Evolutionary conservation across 2,329 filamentous ascomycete genomes (phyloP).

Genomic region (Phialocephala subalpina): DNA sequence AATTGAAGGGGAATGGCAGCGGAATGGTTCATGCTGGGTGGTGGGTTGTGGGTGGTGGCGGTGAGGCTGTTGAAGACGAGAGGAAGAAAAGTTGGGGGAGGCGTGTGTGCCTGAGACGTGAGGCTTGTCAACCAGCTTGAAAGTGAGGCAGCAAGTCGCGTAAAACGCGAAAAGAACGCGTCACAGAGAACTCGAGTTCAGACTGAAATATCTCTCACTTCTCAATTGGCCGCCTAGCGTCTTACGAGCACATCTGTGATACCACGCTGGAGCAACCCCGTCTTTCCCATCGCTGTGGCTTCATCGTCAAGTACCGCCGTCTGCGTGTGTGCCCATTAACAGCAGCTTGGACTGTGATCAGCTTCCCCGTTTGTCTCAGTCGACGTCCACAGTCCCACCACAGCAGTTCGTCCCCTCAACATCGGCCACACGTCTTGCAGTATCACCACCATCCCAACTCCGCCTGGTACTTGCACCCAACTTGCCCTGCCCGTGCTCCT

Average conservation of each 20-base stretch:
- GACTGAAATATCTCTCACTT: neutral
- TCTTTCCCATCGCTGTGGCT: neutral
- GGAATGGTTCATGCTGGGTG: constrained; percentile 1
- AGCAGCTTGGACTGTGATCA: neutral
- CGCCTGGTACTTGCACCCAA: neutral
- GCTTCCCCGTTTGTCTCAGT: constrained; percentile 1
- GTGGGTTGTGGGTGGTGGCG: neutral
- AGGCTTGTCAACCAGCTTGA: too few relatives aligned
- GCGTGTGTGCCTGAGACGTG: too few relatives aligned
- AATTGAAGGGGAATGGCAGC: constrained; percentile 15
- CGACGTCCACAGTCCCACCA: neutral
- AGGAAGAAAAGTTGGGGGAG: neutral
- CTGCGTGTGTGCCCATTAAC: neutral
- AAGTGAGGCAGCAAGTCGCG: neutral
- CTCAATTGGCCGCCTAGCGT: neutral
- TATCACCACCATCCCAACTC: neutral
- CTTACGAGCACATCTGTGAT: neutral
- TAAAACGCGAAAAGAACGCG: neutral
- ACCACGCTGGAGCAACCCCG: too few relatives aligned
- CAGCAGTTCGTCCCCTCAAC: neutral
- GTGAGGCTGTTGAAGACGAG: neutral
- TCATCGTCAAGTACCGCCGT: neutral
- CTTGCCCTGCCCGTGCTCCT: too few relatives aligned
- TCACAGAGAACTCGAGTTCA: neutral
- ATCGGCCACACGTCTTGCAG: neutral